A percentile compares a stretch with the other conserved stretches of the same genome.
phyloP scores from a whole-genome alignment of 2,329 filamentous ascomycete species.

The Colletotrichum musae region DNA sequence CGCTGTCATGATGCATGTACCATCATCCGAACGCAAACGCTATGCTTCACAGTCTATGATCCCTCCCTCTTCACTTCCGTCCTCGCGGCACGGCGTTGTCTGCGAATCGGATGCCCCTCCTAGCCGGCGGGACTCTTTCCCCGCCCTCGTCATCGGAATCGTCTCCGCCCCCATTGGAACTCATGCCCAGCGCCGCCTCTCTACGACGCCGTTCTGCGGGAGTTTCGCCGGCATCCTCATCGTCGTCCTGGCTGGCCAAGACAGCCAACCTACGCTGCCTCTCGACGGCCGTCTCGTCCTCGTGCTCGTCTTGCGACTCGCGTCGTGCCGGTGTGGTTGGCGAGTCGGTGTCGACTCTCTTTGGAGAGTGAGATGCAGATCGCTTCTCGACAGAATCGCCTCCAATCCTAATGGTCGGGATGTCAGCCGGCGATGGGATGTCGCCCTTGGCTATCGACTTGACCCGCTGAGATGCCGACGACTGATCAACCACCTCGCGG shows the following conservation, averaged over 20 bases:
- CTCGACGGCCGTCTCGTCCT: conserved; percentile 79
- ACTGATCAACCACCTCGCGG: conserved; percentile 67
- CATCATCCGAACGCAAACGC: conserved; percentile 30
- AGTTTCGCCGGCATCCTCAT: conserved; percentile 71
- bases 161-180: conserved; percentile 59
- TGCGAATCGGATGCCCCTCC: conserved; percentile 74
- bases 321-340: background rate
- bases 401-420: conserved; percentile 27
- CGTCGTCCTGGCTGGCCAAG: conserved; percentile 59
- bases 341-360: conserved; percentile 13
- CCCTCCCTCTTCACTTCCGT: conserved; percentile 32
- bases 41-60: conserved; percentile 32
- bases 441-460: conserved; percentile 65
- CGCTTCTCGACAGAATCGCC: conserved; percentile 23
- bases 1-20: conserved; percentile 36
- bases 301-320: conserved; percentile 37
- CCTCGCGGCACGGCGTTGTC: conserved; percentile 55
- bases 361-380: conserved; percentile 21
- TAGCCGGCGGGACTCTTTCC: conserved; percentile 64
- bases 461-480: conserved; percentile 61
- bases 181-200: conserved; percentile 79
- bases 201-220: conserved; percentile 81
- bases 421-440: conserved; percentile 21
- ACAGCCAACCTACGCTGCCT: conserved; percentile 74
- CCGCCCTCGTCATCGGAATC: conserved; percentile 72